Percentiles rank a stretch among this genome's conserved stretches.
phyloP scores from a whole-genome alignment of 176 grass and related monocot species.

The Phragmites australis region DNA sequence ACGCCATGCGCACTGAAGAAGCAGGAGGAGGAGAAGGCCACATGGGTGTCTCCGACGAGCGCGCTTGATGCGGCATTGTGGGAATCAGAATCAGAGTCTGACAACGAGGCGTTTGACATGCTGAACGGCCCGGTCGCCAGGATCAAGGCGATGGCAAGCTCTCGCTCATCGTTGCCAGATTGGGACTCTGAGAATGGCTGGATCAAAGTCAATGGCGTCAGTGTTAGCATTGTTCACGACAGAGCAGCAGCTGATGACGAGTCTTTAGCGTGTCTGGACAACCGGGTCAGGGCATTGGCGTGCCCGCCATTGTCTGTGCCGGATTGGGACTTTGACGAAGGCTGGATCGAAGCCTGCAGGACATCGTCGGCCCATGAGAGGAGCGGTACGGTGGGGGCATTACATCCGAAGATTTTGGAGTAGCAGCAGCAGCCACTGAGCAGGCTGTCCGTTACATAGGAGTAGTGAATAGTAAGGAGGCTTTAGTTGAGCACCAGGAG shows the following conservation, averaged over 20 bases:
- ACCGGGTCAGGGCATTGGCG: too few relatives aligned
- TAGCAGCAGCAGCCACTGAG: too few relatives aligned
- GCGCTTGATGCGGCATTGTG: conserved; percentile 35
- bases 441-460: neutral
- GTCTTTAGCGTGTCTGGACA: too few relatives aligned
- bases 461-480: neutral
- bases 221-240: too few relatives aligned
- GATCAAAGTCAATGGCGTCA: neutral
- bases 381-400: too few relatives aligned
- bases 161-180: neutral
- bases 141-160: neutral
- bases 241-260: too few relatives aligned
- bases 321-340: too few relatives aligned
- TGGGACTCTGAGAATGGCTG: neutral
- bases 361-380: too few relatives aligned
- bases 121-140: neutral
- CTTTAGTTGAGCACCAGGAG: neutral
- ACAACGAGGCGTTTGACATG: neutral
- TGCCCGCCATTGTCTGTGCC: too few relatives aligned
- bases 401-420: neutral
- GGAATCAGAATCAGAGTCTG: conserved; percentile 8
- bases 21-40: neutral
- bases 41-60: conserved; percentile 53
- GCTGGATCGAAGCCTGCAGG: too few relatives aligned
- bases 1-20: neutral